Evolutionary conservation across 257 asterid genomes (phyloP).

Genomic region (Thymus quinquecostatus): DNA sequence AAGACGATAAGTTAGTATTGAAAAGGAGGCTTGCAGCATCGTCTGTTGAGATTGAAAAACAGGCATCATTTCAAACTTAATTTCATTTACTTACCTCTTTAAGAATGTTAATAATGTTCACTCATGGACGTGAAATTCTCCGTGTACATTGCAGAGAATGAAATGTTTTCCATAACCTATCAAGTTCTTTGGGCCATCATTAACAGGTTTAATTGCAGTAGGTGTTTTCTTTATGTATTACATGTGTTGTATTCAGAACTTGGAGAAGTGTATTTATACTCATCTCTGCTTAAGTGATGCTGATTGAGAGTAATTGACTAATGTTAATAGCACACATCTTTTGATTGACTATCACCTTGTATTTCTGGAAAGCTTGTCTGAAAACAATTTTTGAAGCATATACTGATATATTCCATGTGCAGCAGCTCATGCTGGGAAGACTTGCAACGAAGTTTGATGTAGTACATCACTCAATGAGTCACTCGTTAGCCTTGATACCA

Average conservation of each 20-base stretch:
- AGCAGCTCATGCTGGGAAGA: slow-evolving; percentile 35
- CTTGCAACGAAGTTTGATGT: slow-evolving; percentile 7
- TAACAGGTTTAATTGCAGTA: slow-evolving; percentile 28
- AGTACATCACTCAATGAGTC: slow-evolving; percentile 22
- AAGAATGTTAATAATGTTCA: slow-evolving; percentile 12
- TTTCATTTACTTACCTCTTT: slow-evolving; percentile 4
- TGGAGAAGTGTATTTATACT: slow-evolving; percentile 1
- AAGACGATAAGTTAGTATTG: slow-evolving; percentile 62
- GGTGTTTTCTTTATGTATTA: slow-evolving; percentile 26
- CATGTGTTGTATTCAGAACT: slow-evolving; percentile 22
- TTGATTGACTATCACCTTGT: slow-evolving; percentile 27
- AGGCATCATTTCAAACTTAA: slow-evolving; percentile 46
- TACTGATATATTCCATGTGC: slow-evolving; percentile 33
- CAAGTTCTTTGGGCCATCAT: slow-evolving; percentile 28
- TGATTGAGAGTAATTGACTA: slow-evolving; percentile 3
- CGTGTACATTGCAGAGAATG: slow-evolving; percentile 73
- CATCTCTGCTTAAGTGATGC: slow-evolving; percentile 1
- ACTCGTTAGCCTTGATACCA: slow-evolving; percentile 24
- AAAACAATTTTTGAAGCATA: slow-evolving; percentile 20
- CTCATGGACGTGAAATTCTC: slow-evolving; percentile 15
- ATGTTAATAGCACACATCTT: slow-evolving; percentile 7
- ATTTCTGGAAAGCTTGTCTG: slow-evolving; percentile 24
- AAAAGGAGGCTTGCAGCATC: slow-evolving; percentile 82
- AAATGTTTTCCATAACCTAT: slow-evolving; percentile 69
- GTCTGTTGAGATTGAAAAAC: slow-evolving; percentile 79